Conservation (phyloP, 2,329 filamentous ascomycete species). For the Monilinia aucupariae region DNA sequence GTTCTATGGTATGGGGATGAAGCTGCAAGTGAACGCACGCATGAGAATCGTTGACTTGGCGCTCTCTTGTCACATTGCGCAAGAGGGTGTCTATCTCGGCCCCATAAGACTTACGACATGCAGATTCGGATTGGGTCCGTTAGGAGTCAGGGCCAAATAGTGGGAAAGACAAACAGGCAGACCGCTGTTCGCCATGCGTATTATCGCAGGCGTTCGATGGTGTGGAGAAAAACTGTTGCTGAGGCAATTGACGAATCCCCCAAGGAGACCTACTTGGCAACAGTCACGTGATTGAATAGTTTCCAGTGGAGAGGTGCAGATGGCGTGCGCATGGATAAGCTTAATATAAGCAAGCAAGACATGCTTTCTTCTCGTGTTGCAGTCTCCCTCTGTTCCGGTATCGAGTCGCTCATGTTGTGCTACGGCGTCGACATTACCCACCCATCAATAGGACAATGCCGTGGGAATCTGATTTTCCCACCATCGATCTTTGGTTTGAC, state of each 20-base stretch:
- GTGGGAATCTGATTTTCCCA: neutral
- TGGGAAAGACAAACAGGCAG: slow-evolving; percentile 10
- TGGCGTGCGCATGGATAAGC: slow-evolving; percentile 13
- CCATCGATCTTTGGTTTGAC: neutral
- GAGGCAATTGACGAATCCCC: slow-evolving; percentile 12
- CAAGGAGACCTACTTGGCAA: neutral
- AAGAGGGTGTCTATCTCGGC: slow-evolving; percentile 14
- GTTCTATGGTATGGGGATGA: slow-evolving; percentile 9
- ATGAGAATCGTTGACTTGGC: slow-evolving; percentile 13
- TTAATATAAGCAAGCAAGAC: slow-evolving; percentile 15
- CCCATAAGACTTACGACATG: slow-evolving; percentile 13
- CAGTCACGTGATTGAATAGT: slow-evolving; percentile 1
- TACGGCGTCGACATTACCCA: neutral
- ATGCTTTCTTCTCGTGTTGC: slow-evolving; percentile 7
- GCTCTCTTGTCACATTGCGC: slow-evolving; percentile 18
- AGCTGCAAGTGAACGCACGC: slow-evolving; percentile 15
- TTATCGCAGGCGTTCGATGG: slow-evolving; percentile 1
- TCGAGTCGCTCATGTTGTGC: slow-evolving; percentile 16
- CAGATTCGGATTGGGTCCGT: slow-evolving; percentile 16
- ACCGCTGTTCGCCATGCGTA: slow-evolving; percentile 18
- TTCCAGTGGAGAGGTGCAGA: neutral
- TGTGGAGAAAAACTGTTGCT: slow-evolving; percentile 9
- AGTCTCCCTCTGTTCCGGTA: slow-evolving; percentile 1
- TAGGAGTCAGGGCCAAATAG: slow-evolving; percentile 4
- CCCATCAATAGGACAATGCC: too few species aligned